These are phyloP conservation scores for Neurospora africana DNA, from an alignment of 495 filamentous ascomycete genomes.

Conservation along the genomic window DNA sequence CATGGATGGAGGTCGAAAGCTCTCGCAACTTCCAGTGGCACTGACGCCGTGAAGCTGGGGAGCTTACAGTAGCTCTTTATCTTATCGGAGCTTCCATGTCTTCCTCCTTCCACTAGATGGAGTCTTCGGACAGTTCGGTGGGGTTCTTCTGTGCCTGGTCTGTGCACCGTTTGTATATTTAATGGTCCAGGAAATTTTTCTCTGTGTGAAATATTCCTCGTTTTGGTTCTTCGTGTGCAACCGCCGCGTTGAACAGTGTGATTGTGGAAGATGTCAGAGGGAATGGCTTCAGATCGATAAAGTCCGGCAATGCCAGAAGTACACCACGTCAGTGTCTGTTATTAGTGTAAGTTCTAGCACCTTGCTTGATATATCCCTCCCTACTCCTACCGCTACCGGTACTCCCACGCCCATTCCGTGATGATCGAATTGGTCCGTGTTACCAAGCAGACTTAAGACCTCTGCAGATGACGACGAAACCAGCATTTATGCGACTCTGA, in stretches of 20 bases:
- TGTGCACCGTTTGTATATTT: constrained; percentile 20
- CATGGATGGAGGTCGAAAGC: constrained; percentile 15
- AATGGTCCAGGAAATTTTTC: constrained; percentile 15
- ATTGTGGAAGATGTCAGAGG: not conserved
- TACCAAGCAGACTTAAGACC: constrained; percentile 98
- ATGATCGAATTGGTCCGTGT: constrained; percentile 99
- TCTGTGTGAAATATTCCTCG: not conserved
- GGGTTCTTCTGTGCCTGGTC: constrained; percentile 1
- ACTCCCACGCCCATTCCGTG: constrained; percentile 38
- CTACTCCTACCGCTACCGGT: not conserved
- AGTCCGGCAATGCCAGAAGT: not conserved
- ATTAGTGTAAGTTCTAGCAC: not conserved
- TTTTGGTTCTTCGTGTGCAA: constrained; percentile 18
- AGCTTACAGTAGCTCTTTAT: constrained; percentile 9
- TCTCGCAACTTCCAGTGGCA: constrained; percentile 18
- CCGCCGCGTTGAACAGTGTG: not conserved
- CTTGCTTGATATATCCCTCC: not conserved
- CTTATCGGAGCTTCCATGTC: constrained; percentile 14
- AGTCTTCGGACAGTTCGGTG: not conserved
- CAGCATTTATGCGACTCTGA: constrained; percentile 80
- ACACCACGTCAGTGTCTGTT: not conserved
- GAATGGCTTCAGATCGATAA: not conserved
- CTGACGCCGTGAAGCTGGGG: not conserved
- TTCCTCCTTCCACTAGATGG: not conserved
- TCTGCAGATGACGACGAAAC: constrained; percentile 68